Conservation (phyloP, 371 early-diverging fungal species). For the Saksenaea oblongispora region DNA sequence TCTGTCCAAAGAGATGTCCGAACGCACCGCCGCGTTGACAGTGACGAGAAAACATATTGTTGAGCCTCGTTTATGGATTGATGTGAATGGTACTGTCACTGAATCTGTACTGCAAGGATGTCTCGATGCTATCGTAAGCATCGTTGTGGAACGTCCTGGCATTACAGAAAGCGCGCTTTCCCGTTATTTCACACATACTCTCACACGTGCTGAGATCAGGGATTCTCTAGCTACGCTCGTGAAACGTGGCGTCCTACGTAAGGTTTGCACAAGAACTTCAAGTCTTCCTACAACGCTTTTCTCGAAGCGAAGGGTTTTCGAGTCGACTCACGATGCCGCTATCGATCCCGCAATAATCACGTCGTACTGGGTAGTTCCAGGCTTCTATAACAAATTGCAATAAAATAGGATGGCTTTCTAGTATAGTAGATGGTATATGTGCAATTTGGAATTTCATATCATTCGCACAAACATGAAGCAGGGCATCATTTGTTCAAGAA, state of each 20-base stretch:
- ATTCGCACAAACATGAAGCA: too few species aligned
- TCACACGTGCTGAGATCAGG: conserved; percentile 23
- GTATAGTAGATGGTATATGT: too few species aligned
- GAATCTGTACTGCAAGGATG: conserved; percentile 17
- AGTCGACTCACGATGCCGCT: background rate
- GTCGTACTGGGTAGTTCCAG: conserved; percentile 10
- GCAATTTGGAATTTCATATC: too few species aligned
- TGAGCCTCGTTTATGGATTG: conserved; percentile 30
- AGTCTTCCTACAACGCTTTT: conserved; percentile 2
- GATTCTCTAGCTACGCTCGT: conserved; percentile 25
- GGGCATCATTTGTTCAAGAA: background rate
- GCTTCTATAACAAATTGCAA: conserved; percentile 8
- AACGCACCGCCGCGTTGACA: background rate
- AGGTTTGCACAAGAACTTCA: background rate
- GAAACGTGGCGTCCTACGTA: conserved; percentile 12
- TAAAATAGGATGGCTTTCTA: too few species aligned
- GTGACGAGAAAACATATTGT: conserved; percentile 10
- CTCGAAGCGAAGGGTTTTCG: conserved; percentile 7
- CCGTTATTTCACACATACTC: conserved; percentile 4
- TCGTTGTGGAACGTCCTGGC: conserved; percentile 33
- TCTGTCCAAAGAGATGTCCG: background rate
- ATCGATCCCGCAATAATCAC: conserved; percentile 8
- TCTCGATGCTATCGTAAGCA: conserved; percentile 18
- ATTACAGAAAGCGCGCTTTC: conserved; percentile 19
- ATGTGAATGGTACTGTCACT: conserved; percentile 26